Evolutionary conservation across 768 basidiomycete species (phyloP).

Genomic region (Holtermanniella nyarrowii): DNA sequence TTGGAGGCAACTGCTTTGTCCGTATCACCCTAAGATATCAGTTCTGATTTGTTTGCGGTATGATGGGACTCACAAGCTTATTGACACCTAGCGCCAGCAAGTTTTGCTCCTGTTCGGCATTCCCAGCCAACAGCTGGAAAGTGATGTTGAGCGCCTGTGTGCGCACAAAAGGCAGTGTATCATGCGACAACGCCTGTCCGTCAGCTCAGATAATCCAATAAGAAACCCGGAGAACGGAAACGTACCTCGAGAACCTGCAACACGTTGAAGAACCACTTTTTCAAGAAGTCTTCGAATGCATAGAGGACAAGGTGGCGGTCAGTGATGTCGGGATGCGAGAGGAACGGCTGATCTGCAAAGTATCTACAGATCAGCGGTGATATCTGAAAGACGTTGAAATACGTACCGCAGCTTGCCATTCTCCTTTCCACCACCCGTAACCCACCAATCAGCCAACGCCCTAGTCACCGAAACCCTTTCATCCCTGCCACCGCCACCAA

Average conservation of each 20-base stretch:
- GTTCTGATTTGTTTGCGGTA: not conserved
- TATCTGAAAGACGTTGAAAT: not conserved
- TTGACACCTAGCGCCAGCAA: conserved; percentile 82
- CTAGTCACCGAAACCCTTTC: conserved; percentile 82
- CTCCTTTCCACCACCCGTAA: conserved; percentile 75
- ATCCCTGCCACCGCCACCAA: conserved; percentile 49
- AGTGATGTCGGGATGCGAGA: conserved; percentile 51
- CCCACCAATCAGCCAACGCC: conserved; percentile 95
- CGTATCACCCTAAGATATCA: conserved; percentile 60
- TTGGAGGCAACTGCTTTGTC: conserved; percentile 80
- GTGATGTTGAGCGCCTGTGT: conserved; percentile 71
- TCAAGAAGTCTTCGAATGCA: conserved; percentile 96
- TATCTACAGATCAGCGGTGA: conserved; percentile 49
- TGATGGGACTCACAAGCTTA: conserved; percentile 58
- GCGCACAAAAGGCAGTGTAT: conserved; percentile 77
- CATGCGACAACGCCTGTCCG: conserved; percentile 61
- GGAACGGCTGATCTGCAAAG: conserved; percentile 75
- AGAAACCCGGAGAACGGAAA: not conserved
- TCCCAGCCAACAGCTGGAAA: conserved; percentile 67
- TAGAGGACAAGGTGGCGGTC: conserved; percentile 67
- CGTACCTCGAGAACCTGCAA: conserved; percentile 80
- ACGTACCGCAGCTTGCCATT: conserved; percentile 72
- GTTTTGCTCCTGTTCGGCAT: conserved; percentile 97
- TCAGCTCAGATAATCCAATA: conserved; percentile 1
- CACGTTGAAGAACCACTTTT: conserved; percentile 88